Percentiles rank a stretch among this genome's conserved stretches.
Evolutionary conservation across 2,329 filamentous ascomycete species (phyloP).

Genomic region (Fusarium euwallaceae): DNA sequence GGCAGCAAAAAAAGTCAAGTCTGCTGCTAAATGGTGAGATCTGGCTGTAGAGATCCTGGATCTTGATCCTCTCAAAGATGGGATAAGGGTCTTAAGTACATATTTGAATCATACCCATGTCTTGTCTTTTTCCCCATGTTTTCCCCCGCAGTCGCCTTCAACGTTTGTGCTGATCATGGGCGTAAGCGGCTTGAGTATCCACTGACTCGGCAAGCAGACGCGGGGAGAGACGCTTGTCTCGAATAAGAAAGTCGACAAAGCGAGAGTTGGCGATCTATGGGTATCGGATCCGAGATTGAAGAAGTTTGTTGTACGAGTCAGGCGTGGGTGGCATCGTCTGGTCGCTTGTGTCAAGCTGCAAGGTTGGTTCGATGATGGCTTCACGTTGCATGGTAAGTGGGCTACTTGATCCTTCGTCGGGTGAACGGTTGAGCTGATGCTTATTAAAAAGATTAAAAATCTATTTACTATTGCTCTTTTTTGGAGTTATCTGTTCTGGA

Average conservation of each 20-base stretch:
- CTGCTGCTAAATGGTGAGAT: background rate
- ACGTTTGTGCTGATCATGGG: background rate
- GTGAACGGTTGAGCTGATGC: background rate
- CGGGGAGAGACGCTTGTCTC: slow-evolving; percentile 21
- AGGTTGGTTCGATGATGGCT: slow-evolving; percentile 3
- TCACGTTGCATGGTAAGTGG: background rate
- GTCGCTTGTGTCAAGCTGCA: background rate
- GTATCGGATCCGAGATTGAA: slow-evolving; percentile 38
- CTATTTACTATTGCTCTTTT: background rate
- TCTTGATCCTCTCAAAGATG: slow-evolving; percentile 9
- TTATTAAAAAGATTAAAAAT: background rate
- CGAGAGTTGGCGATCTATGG: background rate
- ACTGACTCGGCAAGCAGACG: slow-evolving; percentile 7
- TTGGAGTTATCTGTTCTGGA: background rate
- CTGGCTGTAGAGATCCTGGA: background rate
- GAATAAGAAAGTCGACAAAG: slow-evolving; percentile 20
- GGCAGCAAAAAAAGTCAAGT: background rate
- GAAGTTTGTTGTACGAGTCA: background rate
- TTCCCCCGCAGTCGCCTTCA: slow-evolving; percentile 25
- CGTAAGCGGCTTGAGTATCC: slow-evolving; percentile 37
- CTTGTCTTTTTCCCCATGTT: slow-evolving; percentile 25
- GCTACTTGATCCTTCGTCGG: background rate
- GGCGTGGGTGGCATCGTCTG: background rate
- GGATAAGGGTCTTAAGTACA: slow-evolving; percentile 37
- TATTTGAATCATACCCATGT: slow-evolving; percentile 12